Evolutionary conservation across 805 yeast genomes (phyloP).

Genomic region (Sugiyamaella floridensis): DNA sequence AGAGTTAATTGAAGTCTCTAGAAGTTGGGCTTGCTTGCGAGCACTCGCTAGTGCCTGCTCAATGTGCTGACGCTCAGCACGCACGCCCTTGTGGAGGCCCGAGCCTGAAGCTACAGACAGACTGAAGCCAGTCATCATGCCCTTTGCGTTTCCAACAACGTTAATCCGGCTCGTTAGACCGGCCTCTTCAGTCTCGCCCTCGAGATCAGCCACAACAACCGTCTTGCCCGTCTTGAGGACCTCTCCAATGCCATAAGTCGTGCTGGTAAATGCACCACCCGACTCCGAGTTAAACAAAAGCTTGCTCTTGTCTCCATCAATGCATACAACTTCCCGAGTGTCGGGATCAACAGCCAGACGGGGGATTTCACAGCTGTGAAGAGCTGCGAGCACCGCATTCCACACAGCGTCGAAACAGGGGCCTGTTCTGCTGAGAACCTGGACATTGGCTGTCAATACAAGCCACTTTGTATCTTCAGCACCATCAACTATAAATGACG

Average conservation of each 20-base stretch:
- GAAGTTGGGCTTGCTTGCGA: not conserved
- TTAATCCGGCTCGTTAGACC: conserved; percentile 49
- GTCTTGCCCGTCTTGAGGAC: conserved; percentile 29
- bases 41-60: conserved; percentile 6
- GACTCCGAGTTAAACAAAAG: conserved; percentile 34
- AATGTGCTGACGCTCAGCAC: conserved; percentile 4
- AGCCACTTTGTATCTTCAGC: conserved; percentile 25
- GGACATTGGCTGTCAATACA: conserved; percentile 65
- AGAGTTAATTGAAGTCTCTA: not conserved
- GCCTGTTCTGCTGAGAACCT: conserved; percentile 74
- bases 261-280: conserved; percentile 30
- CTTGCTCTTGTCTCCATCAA: conserved; percentile 34
- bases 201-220: conserved; percentile 62
- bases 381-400: conserved; percentile 58
- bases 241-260: conserved; percentile 46
- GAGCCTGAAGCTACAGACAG: conserved; percentile 11
- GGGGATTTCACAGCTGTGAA: conserved; percentile 57
- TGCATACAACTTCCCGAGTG: conserved; percentile 50
- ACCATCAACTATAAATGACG: conserved; percentile 2
- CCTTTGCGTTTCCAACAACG: conserved; percentile 31
- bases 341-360: conserved; percentile 54
- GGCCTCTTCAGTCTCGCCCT: conserved; percentile 77
- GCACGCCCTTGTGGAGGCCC: conserved; percentile 3
- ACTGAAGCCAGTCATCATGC: conserved; percentile 12
- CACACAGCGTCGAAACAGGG: conserved; percentile 75